Percentiles rank a stretch among this genome's conserved stretches.
Conservation (phyloP, 805 yeast genomes). For the Hermanozyma aechmeae region DNA sequence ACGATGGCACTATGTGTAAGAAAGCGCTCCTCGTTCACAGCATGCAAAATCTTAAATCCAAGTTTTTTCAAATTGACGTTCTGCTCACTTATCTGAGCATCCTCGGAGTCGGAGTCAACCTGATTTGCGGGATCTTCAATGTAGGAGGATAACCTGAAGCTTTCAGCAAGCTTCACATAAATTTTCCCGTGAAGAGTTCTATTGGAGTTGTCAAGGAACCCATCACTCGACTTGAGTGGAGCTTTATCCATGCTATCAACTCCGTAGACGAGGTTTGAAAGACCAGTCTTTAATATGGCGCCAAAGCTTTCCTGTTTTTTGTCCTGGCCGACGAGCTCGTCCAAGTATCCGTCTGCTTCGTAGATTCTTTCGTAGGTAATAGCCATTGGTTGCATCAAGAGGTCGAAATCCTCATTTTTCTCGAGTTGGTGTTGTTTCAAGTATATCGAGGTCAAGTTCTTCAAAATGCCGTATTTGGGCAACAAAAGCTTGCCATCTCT, state of each 20-base stretch:
- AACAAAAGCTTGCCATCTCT: slow-evolving; percentile 55
- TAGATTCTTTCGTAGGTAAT: slow-evolving; percentile 54
- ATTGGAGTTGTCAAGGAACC: slow-evolving; percentile 20
- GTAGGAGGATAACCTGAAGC: slow-evolving; percentile 20
- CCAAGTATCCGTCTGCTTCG: slow-evolving; percentile 45
- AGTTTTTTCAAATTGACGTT: slow-evolving; percentile 34
- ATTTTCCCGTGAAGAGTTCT: slow-evolving; percentile 26
- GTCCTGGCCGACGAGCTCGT: slow-evolving; percentile 48
- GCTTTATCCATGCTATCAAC: slow-evolving; percentile 3
- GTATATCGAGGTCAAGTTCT: slow-evolving; percentile 39
- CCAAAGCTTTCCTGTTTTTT: slow-evolving; percentile 43
- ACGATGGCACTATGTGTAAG: slow-evolving; percentile 47
- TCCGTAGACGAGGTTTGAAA: slow-evolving; percentile 17
- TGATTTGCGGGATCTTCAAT: slow-evolving; percentile 10
- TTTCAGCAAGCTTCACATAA: slow-evolving; percentile 24
- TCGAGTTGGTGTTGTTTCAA: slow-evolving; percentile 23
- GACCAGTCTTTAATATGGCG: slow-evolving; percentile 27
- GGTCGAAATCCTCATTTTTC: slow-evolving; percentile 16
- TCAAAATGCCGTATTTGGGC: slow-evolving; percentile 55
- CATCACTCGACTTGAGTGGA: slow-evolving; percentile 8
- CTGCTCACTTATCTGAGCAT: slow-evolving; percentile 9
- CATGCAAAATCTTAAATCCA: slow-evolving; percentile 45
- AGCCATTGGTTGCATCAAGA: slow-evolving; percentile 42
- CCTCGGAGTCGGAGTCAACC: slow-evolving; percentile 4
- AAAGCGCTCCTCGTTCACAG: slow-evolving; percentile 40